Evolutionary conservation across 306 rosid genomes (phyloP).

Genomic region (Cucurbita pepo): DNA sequence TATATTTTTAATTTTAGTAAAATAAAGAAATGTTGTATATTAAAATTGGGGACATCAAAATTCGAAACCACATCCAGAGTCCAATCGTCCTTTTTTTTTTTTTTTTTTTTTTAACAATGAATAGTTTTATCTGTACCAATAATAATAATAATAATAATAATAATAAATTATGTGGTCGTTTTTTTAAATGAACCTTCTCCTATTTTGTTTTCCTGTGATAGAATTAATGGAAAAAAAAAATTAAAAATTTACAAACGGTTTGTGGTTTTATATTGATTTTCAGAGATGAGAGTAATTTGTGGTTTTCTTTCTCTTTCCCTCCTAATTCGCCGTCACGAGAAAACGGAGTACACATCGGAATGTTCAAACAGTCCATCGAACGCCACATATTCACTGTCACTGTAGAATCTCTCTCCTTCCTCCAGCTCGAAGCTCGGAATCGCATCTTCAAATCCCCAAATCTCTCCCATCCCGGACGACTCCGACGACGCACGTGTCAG

Average conservation of each 20-base stretch:
- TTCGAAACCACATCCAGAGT: background rate
- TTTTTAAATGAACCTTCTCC: background rate
- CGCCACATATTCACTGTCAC: conserved; percentile 28
- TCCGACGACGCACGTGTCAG: conserved; percentile 30
- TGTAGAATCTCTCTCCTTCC: conserved; percentile 8
- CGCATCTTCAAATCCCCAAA: conserved; percentile 58
- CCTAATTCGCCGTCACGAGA: conserved; percentile 45
- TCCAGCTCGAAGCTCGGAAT: conserved; percentile 43
- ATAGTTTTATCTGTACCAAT: background rate
- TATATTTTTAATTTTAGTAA: too few species aligned
- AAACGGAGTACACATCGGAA: conserved; percentile 43
- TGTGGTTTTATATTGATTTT: background rate
- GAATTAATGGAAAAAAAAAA: background rate
- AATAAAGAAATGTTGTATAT: background rate
- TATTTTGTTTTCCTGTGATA: background rate
- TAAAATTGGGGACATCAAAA: background rate
- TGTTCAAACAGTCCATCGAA: conserved; percentile 55
- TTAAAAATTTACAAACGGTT: background rate
- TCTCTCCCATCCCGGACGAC: conserved; percentile 47
- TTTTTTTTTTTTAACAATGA: background rate
- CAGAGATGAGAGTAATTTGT: background rate
- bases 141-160: background rate
- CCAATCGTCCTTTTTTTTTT: background rate
- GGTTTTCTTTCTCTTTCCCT: background rate
- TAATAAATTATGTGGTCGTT: background rate